Evolutionary conservation across 2,329 filamentous ascomycete species (phyloP).

Genomic region (Emergomyces pasteurianus): DNA sequence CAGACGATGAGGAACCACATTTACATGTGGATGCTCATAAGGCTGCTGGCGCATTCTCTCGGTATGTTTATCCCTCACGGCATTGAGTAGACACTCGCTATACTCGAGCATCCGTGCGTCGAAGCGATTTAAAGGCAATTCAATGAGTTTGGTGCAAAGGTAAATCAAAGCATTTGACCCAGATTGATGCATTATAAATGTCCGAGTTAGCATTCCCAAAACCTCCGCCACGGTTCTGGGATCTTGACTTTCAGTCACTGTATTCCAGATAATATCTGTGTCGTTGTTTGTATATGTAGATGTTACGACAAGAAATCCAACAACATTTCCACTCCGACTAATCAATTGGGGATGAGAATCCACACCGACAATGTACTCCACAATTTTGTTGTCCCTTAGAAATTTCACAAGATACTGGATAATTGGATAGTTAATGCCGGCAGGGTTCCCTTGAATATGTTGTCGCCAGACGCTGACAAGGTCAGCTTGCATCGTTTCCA

Average conservation of each 20-base stretch:
- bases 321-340: slow-evolving; percentile 64
- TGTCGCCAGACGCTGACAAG: slow-evolving; percentile 56
- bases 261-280: slow-evolving; percentile 73
- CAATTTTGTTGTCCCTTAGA: slow-evolving; percentile 56
- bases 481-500: slow-evolving; percentile 59
- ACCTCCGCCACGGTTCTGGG: slow-evolving; percentile 73
- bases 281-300: slow-evolving; percentile 58
- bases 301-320: slow-evolving; percentile 77
- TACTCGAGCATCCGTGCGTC: slow-evolving; percentile 50
- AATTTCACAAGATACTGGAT: slow-evolving; percentile 58
- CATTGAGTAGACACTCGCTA: slow-evolving; percentile 45
- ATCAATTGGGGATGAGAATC: slow-evolving; percentile 90
- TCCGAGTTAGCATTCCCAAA: slow-evolving; percentile 49
- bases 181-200: slow-evolving; percentile 36
- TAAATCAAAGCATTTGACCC: slow-evolving; percentile 43
- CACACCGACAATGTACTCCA: slow-evolving; percentile 79
- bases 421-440: slow-evolving; percentile 39
- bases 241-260: slow-evolving; percentile 69
- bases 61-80: slow-evolving; percentile 34
- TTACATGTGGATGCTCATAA: slow-evolving; percentile 18
- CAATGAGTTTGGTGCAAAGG: slow-evolving; percentile 57
- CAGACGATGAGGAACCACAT: slow-evolving; percentile 39
- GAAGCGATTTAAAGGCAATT: slow-evolving; percentile 52
- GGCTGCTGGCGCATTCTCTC: slow-evolving; percentile 17
- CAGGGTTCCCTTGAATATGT: slow-evolving; percentile 36